phyloP scores from a whole-genome alignment of 768 basidiomycete genomes.

The Boletus vinaceobasis region DNA sequence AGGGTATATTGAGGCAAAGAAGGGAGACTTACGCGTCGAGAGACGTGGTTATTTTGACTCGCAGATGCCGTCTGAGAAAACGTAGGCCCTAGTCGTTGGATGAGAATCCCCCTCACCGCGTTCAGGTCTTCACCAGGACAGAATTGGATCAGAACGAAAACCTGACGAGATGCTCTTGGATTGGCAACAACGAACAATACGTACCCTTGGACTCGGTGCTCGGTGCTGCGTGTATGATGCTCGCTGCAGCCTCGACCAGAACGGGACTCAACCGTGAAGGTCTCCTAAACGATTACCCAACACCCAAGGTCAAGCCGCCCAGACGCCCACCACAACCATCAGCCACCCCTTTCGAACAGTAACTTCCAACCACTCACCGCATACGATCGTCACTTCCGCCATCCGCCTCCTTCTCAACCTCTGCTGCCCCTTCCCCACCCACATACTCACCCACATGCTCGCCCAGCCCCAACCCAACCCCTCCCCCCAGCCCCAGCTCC shows the following conservation, averaged over 20 bases:
- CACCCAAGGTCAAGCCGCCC: not conserved
- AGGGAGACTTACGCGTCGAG: conserved; percentile 40
- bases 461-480: conserved; percentile 2
- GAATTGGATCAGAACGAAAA: not conserved
- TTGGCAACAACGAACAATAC: not conserved
- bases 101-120: conserved; percentile 50
- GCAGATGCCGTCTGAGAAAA: conserved; percentile 51
- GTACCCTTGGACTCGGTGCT: conserved; percentile 58
- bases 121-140: conserved; percentile 48
- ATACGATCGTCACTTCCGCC: conserved; percentile 27
- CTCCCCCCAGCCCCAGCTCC: conserved; percentile 44
- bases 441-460: not conserved
- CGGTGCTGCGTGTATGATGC: conserved; percentile 60
- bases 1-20: not conserved
- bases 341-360: not conserved
- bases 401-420: not conserved
- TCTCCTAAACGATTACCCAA: conserved; percentile 25
- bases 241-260: conserved; percentile 65
- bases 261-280: conserved; percentile 41
- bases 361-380: conserved; percentile 21
- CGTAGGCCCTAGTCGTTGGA: conserved; percentile 53
- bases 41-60: conserved; percentile 53
- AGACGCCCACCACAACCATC: conserved; percentile 1
- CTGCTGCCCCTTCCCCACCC: not conserved
- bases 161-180: not conserved